phyloP scores from a whole-genome alignment of 148 eudicot species.

The Rhododendron vialii region DNA sequence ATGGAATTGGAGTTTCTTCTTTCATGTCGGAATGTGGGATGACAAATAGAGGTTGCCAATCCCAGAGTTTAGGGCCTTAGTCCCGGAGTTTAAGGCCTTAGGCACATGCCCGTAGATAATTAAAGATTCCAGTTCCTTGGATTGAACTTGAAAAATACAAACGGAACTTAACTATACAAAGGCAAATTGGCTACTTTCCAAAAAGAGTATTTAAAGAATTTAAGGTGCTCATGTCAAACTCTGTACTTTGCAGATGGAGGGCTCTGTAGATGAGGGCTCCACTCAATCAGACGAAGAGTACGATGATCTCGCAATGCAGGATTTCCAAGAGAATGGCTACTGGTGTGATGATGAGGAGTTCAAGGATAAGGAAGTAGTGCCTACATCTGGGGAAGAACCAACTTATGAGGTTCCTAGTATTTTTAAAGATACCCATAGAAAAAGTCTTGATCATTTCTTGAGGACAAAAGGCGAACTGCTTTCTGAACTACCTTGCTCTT shows the following conservation, averaged over 20 bases:
- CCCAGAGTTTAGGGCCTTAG: neutral
- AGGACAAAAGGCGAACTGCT: conserved; percentile 44
- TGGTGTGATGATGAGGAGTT: conserved; percentile 38
- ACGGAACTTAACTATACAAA: neutral
- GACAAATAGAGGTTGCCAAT: neutral
- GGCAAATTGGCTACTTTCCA: neutral
- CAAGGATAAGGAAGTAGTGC: conserved; percentile 7
- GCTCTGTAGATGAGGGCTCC: conserved; percentile 91
- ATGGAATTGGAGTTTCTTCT: neutral
- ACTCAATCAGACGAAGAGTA: conserved; percentile 91
- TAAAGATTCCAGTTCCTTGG: neutral
- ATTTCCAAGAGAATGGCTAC: conserved; percentile 57
- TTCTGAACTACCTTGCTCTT: conserved; percentile 26
- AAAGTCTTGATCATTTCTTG: conserved; percentile 43
- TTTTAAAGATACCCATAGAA: conserved; percentile 26
- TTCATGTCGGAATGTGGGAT: neutral
- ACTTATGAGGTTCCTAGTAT: conserved; percentile 1
- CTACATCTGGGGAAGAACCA: conserved; percentile 18
- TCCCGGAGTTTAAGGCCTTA: neutral
- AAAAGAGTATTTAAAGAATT: neutral
- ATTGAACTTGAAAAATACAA: neutral
- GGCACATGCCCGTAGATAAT: neutral
- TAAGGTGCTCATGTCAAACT: neutral
- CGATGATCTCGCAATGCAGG: conserved; percentile 87
- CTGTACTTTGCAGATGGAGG: conserved; percentile 59